A percentile compares a stretch with the other conserved stretches of the same genome.
phyloP scores from a whole-genome alignment of 2,329 filamentous ascomycete species.

The Ambrosiella xylebori region DNA sequence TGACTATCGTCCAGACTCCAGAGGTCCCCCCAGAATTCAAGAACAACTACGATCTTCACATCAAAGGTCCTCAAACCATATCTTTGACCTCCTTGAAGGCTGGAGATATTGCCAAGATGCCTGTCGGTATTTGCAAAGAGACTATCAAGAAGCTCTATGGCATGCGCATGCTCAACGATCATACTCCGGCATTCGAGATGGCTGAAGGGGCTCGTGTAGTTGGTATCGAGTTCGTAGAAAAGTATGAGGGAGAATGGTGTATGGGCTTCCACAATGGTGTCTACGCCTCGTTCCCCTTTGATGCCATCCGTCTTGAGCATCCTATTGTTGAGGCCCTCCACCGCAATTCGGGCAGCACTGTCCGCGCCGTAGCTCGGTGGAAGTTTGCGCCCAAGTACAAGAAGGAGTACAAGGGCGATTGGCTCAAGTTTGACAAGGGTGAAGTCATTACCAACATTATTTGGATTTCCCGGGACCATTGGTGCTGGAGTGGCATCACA shows the following conservation, averaged over 20 bases:
- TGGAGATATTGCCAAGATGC: slow-evolving; percentile 25
- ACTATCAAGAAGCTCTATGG: slow-evolving; percentile 31
- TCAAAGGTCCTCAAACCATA: slow-evolving; percentile 23
- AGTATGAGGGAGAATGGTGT: slow-evolving; percentile 39
- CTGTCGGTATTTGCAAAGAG: slow-evolving; percentile 29
- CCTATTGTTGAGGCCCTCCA: slow-evolving; percentile 27
- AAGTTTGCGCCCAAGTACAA: slow-evolving; percentile 30
- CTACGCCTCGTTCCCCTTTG: slow-evolving; percentile 31
- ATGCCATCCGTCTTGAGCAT: slow-evolving; percentile 31
- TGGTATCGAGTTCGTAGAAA: slow-evolving; percentile 32
- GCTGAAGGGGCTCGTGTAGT: slow-evolving; percentile 32
- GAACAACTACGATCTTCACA: slow-evolving; percentile 38
- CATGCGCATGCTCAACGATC: slow-evolving; percentile 28
- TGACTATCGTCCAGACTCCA: slow-evolving; percentile 30
- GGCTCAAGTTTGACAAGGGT: slow-evolving; percentile 47
- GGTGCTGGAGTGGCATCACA: slow-evolving; percentile 40
- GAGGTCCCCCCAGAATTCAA: slow-evolving; percentile 24
- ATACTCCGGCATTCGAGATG: slow-evolving; percentile 28
- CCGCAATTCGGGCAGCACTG: slow-evolving; percentile 26
- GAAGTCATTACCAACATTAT: slow-evolving; percentile 49
- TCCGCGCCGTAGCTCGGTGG: slow-evolving; percentile 34
- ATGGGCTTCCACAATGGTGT: slow-evolving; percentile 38
- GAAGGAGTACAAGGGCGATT: slow-evolving; percentile 21
- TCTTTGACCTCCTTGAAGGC: slow-evolving; percentile 27
- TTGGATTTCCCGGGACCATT: slow-evolving; percentile 32